Evolutionary conservation across 352 stramenopile species (phyloP).

Genomic region (Elongisporangium prolatum): DNA sequence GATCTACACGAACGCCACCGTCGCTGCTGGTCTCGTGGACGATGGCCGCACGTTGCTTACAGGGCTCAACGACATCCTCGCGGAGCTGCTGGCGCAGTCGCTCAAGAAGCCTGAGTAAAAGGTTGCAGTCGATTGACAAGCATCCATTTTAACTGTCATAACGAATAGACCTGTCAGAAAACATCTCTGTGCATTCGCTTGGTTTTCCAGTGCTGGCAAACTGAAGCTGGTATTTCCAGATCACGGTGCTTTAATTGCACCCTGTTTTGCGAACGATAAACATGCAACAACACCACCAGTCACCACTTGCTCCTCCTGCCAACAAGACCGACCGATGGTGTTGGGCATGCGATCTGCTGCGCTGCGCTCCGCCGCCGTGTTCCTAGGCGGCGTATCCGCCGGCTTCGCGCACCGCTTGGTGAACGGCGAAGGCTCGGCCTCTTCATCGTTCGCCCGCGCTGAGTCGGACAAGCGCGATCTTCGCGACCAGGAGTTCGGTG

Average conservation of each 20-base stretch:
- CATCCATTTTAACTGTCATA: not conserved
- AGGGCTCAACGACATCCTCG: conserved; percentile 94
- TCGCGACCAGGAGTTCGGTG: conserved; percentile 81
- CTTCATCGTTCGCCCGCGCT: conserved; percentile 15
- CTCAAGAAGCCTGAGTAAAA: conserved; percentile 44
- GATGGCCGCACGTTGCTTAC: conserved; percentile 97
- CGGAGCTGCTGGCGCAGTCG: conserved; percentile 74
- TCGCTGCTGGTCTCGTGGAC: conserved; percentile 98
- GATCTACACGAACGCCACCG: conserved; percentile 98
- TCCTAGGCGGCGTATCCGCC: conserved; percentile 45
- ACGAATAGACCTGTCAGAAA: not conserved
- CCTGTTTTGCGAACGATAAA: not conserved
- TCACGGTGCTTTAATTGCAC: not conserved
- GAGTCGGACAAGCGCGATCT: conserved; percentile 73
- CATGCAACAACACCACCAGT: not conserved
- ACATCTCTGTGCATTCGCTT: not conserved
- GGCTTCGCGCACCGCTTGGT: conserved; percentile 38
- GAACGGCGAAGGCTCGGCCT: conserved; percentile 5
- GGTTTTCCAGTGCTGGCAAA: no score
- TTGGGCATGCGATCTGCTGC: conserved; percentile 49
- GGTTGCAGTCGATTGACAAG: not conserved
- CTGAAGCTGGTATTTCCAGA: not conserved
- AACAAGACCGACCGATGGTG: conserved; percentile 34
- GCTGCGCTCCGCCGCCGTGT: conserved; percentile 39
- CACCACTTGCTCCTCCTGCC: not conserved